Evolutionary conservation across 345 rosid species (phyloP), one percentile per base, ranked within the genome.

Genomic region (Citrus medica): DNA sequence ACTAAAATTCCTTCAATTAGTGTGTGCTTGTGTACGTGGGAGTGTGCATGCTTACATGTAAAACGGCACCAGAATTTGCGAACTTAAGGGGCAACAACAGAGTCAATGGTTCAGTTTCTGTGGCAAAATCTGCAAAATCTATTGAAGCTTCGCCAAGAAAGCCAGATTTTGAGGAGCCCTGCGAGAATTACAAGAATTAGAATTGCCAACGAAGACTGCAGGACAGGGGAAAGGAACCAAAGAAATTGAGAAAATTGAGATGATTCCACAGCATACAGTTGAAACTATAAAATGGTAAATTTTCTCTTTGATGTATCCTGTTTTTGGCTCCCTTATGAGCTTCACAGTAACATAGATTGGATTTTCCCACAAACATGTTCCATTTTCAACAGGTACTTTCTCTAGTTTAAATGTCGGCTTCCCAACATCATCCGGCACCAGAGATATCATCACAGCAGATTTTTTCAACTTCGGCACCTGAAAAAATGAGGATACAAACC

Each of bases 381-480:
- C 98, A 21, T 94, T 96, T 69, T 87, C 82, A 70, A 90, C 86
- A 14, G 88, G 78, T 27, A 89, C 88, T 85, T 93, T 97, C 84
- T 92, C 98, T 62, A 92, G 86, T 73, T 85, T 90, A 71, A 88
- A 84, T 7, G 98, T 92, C 10, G 97, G 87, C 90, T 92, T 97
- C 51, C 97, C 97, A n/a, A 85, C 97, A 80, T 92, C 95, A 40
- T 92, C 97, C 48, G 99, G 99, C 69, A 97, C 90, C 89, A 97
- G 86, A 30, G 98, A 92, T 68, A 97, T 79, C 87, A 87, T 86
- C 78, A 94, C 84, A n/a, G 90, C 89, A 27, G 95, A 82, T 81
- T 92, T 96, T 86, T 94, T 96, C 83, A 92, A 80, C 81, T 76
- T 82, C 19, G 98, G 98, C 76, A 96, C 97, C 99, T 96, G 88